Evolutionary conservation across 78 protist species (phyloP).

Genomic region (Dictyostelium capitatum): DNA sequence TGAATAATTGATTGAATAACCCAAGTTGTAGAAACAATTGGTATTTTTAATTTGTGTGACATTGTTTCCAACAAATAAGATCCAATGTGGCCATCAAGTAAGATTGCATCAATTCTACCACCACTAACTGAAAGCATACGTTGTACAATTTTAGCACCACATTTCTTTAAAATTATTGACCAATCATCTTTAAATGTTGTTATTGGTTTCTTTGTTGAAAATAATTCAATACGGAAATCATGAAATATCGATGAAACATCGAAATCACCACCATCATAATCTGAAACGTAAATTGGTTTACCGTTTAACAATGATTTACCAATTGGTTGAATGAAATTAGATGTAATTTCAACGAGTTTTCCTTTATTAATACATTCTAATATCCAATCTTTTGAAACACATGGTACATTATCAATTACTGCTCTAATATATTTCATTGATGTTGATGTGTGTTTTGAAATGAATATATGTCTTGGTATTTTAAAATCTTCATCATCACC

Average conservation of each 20-base stretch:
- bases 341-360: neutral
- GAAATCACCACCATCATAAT: neutral
- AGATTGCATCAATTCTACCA: neutral
- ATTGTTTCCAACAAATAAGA: neutral
- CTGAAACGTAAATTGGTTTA: neutral
- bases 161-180: neutral
- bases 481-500: too few relatives aligned
- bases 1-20: conserved; percentile 9
- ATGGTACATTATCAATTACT: neutral
- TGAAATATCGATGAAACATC: neutral
- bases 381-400: neutral
- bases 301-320: neutral
- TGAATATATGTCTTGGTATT: too few relatives aligned
- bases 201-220: neutral
- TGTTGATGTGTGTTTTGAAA: neutral
- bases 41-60: neutral
- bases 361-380: neutral
- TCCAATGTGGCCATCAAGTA: neutral
- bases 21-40: neutral
- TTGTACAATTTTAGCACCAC: conserved; percentile 24
- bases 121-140: neutral
- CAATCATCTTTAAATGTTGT: conserved; percentile 13
- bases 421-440: conserved; percentile 3
- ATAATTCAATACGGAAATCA: neutral
- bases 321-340: neutral